Conservation (phyloP, 139 green algal genomes). For the Edaphochlamys debaryana region DNA sequence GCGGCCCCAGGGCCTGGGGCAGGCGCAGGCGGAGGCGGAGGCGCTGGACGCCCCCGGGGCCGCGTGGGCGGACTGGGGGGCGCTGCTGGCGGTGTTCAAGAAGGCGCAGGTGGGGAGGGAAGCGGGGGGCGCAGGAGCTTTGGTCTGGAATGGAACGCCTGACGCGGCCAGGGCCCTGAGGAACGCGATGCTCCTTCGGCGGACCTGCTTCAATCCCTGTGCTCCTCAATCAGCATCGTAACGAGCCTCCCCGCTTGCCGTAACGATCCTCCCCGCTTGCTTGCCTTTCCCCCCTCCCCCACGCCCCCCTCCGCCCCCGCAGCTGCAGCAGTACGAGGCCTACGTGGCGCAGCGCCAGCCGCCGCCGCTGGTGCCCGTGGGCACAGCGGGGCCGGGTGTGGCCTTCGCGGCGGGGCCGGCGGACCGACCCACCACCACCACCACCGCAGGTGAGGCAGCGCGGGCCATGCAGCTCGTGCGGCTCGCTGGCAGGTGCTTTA, state of each 20-base stretch:
- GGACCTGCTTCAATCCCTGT: too few relatives aligned
- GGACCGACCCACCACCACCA: slow-evolving; percentile 6
- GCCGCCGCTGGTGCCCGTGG: slow-evolving; percentile 6
- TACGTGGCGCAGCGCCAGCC: slow-evolving; percentile 7
- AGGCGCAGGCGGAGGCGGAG: not conserved
- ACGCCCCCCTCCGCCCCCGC: too few relatives aligned
- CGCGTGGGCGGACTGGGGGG: slow-evolving; percentile 4
- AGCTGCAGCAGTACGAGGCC: slow-evolving; percentile 30
- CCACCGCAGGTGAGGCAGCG: slow-evolving; percentile 3
- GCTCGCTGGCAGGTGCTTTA: too few relatives aligned
- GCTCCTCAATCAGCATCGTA: too few relatives aligned
- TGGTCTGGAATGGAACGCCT: too few relatives aligned
- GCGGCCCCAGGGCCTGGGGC: not conserved
- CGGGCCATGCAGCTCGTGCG: not conserved
- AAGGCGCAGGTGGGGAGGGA: slow-evolving; percentile 6
- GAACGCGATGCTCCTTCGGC: too few relatives aligned
- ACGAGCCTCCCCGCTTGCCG: too few relatives aligned
- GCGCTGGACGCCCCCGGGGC: not conserved
- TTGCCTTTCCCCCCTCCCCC: too few relatives aligned
- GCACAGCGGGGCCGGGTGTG: slow-evolving; percentile 1
- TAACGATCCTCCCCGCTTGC: too few relatives aligned
- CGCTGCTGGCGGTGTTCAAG: slow-evolving; percentile 21
- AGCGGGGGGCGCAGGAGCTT: too few relatives aligned
- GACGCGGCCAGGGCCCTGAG: too few relatives aligned
- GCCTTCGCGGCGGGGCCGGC: not conserved